Percentiles rank a stretch among this genome's conserved stretches.
Conservation (phyloP, 441 rosid genomes). For the Syzygium syzygioides region DNA sequence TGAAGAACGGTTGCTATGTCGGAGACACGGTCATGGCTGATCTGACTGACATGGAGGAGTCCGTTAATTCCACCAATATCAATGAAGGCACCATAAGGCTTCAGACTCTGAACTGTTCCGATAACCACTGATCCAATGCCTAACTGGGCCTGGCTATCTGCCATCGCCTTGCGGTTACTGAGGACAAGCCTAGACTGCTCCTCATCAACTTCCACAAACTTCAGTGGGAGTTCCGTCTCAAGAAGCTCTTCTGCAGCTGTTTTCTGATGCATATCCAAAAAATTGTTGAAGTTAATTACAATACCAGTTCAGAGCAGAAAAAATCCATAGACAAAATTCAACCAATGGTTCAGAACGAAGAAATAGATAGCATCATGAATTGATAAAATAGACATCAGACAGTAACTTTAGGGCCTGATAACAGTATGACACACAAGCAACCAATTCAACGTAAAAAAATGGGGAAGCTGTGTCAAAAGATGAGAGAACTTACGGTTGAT, state of each 20-base stretch:
- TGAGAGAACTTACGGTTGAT: slow-evolving; percentile 54
- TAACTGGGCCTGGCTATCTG: slow-evolving; percentile 92
- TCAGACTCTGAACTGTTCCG: slow-evolving; percentile 93
- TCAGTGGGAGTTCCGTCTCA: slow-evolving; percentile 69
- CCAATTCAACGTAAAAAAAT: not conserved
- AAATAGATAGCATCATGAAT: not conserved
- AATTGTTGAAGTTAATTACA: not conserved
- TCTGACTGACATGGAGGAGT: slow-evolving; percentile 96
- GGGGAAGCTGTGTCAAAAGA: slow-evolving; percentile 2
- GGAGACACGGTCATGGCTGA: slow-evolving; percentile 89
- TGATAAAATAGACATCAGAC: not conserved
- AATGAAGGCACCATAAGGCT: slow-evolving; percentile 96
- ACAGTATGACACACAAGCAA: not conserved
- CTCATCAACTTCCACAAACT: slow-evolving; percentile 96
- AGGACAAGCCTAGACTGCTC: slow-evolving; percentile 88
- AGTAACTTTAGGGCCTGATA: not conserved
- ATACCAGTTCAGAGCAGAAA: not conserved
- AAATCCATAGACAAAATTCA: not conserved
- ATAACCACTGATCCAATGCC: slow-evolving; percentile 93
- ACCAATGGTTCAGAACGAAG: not conserved
- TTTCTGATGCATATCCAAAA: slow-evolving; percentile 38
- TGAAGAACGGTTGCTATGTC: slow-evolving; percentile 96
- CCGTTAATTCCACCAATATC: slow-evolving; percentile 97
- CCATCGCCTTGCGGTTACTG: slow-evolving; percentile 98
- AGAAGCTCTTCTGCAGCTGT: slow-evolving; percentile 82